Evolutionary conservation across 257 asterid species (phyloP), one percentile per base, ranked within the genome.

Genomic region (Nicotiana otophora): DNA sequence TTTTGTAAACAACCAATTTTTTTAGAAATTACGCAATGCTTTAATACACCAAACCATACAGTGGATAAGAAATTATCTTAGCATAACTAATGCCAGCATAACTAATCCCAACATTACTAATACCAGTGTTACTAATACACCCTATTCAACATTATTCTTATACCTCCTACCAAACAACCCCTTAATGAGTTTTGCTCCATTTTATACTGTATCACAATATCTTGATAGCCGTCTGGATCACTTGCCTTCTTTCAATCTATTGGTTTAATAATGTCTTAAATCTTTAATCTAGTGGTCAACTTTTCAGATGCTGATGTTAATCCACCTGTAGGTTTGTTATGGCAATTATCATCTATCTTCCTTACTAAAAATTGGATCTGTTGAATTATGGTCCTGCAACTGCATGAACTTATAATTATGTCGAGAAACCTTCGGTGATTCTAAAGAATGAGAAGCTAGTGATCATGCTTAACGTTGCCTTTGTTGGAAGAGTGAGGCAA

Each of bases 361-460:
- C 46, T 75, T 51, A 2, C 42, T 26, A 74, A 15, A 48, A 48
- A 61, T 46, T 51, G 80, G 36, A 51, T 15, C 46, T 26, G 28
- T 75, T 75, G 63, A 75, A 51, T 51, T 4, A 26, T 51, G 80
- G 23, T 23, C 42, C 26, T 26, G 46, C 16, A 51, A 48, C 26
- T 48, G 63, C 42, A 26, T 26, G 63, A 51, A 26, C 62, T 48
- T 17, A 14, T 23, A 20, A 74, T 74, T 20, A 2, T 66, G 51
- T 0, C 48, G 62, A 74, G 26, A 23, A 26, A 26, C 63, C 80
- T 26, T 75, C 46, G 53, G 10, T 15, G 42, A 46, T 74, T 74
- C 42, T 74, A 51, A 74, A 74, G 62, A 61, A 28, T 74, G 63
- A 74, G 80, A 74, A 51, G 80, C 80, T 74, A 51, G 80, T 26